Percentiles rank a stretch among this genome's conserved stretches.
Conservation (phyloP, 2,329 filamentous ascomycete species). For the Dothideomycetes sp. region DNA sequence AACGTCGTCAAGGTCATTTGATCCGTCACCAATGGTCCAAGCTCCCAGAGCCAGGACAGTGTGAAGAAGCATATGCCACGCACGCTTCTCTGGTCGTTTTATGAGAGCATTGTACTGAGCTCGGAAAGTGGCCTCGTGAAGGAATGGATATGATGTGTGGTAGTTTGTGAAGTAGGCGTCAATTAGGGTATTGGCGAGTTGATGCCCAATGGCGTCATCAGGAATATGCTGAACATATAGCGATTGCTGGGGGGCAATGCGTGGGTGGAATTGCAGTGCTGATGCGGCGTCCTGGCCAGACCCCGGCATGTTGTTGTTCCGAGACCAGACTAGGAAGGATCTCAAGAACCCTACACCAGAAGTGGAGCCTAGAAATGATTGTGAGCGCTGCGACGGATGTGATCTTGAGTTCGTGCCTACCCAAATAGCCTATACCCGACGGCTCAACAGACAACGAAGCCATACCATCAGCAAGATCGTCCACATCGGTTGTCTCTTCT, state of each 20-base stretch:
- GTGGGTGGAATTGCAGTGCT: slow-evolving; percentile 16
- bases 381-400: too few relatives aligned
- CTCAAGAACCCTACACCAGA: slow-evolving; percentile 35
- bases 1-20: not conserved
- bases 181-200: slow-evolving; percentile 16
- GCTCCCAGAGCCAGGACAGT: slow-evolving; percentile 33
- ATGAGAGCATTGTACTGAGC: slow-evolving; percentile 35
- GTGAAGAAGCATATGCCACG: slow-evolving; percentile 35
- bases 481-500: not conserved
- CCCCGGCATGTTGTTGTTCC: slow-evolving; percentile 10
- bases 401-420: too few relatives aligned
- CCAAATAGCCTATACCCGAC: slow-evolving; percentile 32
- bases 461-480: slow-evolving; percentile 17
- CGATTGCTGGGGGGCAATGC: not conserved
- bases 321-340: slow-evolving; percentile 14
- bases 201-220: not conserved
- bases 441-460: slow-evolving; percentile 21
- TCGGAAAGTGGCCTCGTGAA: slow-evolving; percentile 36
- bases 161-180: slow-evolving; percentile 37
- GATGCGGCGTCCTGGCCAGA: slow-evolving; percentile 18
- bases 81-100: slow-evolving; percentile 27
- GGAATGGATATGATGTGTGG: slow-evolving; percentile 35
- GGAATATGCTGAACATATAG: slow-evolving; percentile 4
- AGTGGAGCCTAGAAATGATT: too few relatives aligned
- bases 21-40: not conserved